Evolutionary conservation across 208 protist genomes (phyloP).

Genomic region (Sergeia podlipaevii): DNA sequence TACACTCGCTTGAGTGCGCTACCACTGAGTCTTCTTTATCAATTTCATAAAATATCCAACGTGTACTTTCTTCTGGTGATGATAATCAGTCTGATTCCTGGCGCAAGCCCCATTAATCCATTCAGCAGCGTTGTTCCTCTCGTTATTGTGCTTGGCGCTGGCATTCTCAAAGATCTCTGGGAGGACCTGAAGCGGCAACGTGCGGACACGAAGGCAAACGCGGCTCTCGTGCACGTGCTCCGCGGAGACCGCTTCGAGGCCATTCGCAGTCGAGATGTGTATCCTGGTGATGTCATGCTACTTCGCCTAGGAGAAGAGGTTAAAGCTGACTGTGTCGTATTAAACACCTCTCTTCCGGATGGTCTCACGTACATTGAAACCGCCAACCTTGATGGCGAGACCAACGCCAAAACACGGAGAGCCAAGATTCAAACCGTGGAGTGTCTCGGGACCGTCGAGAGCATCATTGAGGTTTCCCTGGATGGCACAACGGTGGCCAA

Average conservation of each 20-base stretch:
- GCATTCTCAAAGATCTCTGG: conserved; percentile 84
- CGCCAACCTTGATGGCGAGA: conserved; percentile 91
- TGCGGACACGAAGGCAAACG: conserved; percentile 61
- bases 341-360: conserved; percentile 71
- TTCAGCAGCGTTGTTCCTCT: conserved; percentile 84
- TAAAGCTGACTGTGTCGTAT: conserved; percentile 78
- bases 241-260: conserved; percentile 29
- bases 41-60: conserved; percentile 91
- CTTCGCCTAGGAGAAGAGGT: conserved; percentile 64
- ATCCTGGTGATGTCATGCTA: conserved; percentile 79
- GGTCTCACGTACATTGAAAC: conserved; percentile 90
- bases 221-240: conserved; percentile 38
- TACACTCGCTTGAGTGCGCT: conserved; percentile 61
- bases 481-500: conserved; percentile 3
- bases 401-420: conserved; percentile 80
- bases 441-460: conserved; percentile 59
- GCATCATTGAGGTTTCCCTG: conserved; percentile 49
- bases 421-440: conserved; percentile 63
- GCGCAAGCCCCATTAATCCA: conserved; percentile 84
- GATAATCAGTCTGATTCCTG: conserved; percentile 83
- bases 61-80: conserved; percentile 93
- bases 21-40: conserved; percentile 69
- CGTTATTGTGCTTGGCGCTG: conserved; percentile 79
- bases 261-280: conserved; percentile 59
- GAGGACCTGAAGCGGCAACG: conserved; percentile 76